These are phyloP conservation scores for Neopestalotiopsis sp. DNA, from an alignment of 2,329 filamentous ascomycete species.

Conservation along the genomic window DNA sequence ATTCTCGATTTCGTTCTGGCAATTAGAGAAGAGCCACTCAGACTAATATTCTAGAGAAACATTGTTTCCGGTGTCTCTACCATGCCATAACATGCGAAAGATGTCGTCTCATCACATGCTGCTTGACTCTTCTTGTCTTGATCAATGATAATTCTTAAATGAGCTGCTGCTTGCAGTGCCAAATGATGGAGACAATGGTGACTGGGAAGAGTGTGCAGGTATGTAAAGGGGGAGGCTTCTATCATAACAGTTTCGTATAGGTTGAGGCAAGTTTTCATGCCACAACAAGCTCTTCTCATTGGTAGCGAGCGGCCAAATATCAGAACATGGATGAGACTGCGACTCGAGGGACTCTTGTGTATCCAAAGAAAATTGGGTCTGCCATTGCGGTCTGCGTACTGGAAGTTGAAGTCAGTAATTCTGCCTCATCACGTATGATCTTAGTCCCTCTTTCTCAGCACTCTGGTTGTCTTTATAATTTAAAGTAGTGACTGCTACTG, in stretches of 20 bases:
- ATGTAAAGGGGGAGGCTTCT: neutral
- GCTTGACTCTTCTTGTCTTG: neutral
- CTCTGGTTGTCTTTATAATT: neutral
- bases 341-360: neutral
- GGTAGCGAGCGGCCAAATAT: no score
- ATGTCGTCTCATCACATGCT: neutral
- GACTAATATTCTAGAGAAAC: no score
- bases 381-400: neutral
- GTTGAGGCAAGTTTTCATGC: neutral
- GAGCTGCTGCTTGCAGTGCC: neutral
- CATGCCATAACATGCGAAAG: no score
- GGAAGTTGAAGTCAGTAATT: neutral
- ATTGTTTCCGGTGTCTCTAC: no score
- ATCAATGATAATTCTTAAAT: neutral
- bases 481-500: neutral
- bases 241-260: neutral
- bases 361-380: neutral
- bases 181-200: neutral
- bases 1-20: no score
- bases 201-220: neutral
- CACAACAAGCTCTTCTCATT: no score
- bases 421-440: neutral
- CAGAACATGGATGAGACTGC: neutral
- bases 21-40: neutral
- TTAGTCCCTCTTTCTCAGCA: neutral